Evolutionary conservation across 345 rosid species (phyloP).

Genomic region (Heritiera littoralis): DNA sequence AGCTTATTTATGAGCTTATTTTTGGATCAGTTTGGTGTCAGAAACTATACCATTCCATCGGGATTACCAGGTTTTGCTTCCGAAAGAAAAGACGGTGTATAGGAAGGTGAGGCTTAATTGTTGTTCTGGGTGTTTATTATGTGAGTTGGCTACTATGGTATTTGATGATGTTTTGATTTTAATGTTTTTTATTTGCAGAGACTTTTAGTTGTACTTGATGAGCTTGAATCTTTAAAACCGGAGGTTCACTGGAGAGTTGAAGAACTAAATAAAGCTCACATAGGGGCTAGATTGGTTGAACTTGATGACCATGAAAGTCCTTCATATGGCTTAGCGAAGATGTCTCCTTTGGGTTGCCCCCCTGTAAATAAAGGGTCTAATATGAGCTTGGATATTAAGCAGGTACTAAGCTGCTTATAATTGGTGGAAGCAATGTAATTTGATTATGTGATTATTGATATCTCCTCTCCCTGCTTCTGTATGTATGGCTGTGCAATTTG

Average conservation of each 20-base stretch:
- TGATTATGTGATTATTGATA: background rate
- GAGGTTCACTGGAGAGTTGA: conserved; percentile 55
- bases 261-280: conserved; percentile 45
- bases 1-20: conserved; percentile 21
- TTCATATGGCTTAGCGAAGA: conserved; percentile 37
- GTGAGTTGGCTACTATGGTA: background rate
- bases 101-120: conserved; percentile 60
- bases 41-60: conserved; percentile 93
- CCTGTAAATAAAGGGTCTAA: conserved; percentile 36
- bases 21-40: conserved; percentile 70
- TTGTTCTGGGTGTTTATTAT: conserved; percentile 7
- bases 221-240: conserved; percentile 83
- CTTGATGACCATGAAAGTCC: conserved; percentile 36
- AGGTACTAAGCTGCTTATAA: conserved; percentile 31
- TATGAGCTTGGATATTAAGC: conserved; percentile 38
- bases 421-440: background rate
- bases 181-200: conserved; percentile 48
- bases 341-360: conserved; percentile 46
- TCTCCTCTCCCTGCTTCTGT: background rate
- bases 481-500: background rate
- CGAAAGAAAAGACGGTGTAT: conserved; percentile 57
- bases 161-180: conserved; percentile 14
- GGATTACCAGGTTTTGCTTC: conserved; percentile 60
- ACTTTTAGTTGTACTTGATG: conserved; percentile 60
- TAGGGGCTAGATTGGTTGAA: conserved; percentile 33